Percentiles rank a stretch among this genome's conserved stretches.
These are phyloP conservation scores for Themeda triandra DNA, from an alignment of 176 grass and related monocot genomes.

Conservation along the genomic window DNA sequence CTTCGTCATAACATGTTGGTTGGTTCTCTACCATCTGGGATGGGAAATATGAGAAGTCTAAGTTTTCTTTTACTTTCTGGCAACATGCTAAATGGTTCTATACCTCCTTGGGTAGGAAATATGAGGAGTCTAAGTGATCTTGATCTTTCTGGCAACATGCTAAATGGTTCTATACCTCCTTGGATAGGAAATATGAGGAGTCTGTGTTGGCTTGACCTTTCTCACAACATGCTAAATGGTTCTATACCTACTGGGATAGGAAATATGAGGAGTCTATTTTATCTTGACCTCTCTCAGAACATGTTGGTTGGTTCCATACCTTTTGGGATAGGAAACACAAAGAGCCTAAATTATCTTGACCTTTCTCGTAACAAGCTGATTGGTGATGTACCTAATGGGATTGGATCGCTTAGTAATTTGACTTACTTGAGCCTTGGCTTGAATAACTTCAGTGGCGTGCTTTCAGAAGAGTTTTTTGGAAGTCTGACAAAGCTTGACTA, in stretches of 20 bases:
- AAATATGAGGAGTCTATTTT: neutral
- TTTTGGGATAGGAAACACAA: conserved; percentile 14
- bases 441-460: conserved; percentile 19
- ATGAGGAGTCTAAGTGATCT: neutral
- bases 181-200: too few species aligned
- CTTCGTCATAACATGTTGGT: too few species aligned
- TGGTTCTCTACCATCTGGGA: too few species aligned
- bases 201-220: conserved; percentile 2
- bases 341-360: neutral
- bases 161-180: neutral
- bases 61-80: neutral
- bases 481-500: conserved; percentile 12
- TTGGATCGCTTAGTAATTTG: conserved; percentile 30
- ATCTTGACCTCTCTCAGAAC: conserved; percentile 14
- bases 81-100: conserved; percentile 27
- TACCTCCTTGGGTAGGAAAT: neutral
- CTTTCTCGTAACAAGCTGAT: conserved; percentile 13
- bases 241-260: neutral
- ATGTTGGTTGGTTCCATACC: conserved; percentile 15
- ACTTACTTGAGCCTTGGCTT: conserved; percentile 3
- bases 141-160: neutral
- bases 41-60: neutral
- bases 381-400: conserved; percentile 28
- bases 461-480: conserved; percentile 16
- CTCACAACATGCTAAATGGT: conserved; percentile 32